phyloP scores from a whole-genome alignment of 345 rosid genomes.

The Gossypium stocksii region DNA sequence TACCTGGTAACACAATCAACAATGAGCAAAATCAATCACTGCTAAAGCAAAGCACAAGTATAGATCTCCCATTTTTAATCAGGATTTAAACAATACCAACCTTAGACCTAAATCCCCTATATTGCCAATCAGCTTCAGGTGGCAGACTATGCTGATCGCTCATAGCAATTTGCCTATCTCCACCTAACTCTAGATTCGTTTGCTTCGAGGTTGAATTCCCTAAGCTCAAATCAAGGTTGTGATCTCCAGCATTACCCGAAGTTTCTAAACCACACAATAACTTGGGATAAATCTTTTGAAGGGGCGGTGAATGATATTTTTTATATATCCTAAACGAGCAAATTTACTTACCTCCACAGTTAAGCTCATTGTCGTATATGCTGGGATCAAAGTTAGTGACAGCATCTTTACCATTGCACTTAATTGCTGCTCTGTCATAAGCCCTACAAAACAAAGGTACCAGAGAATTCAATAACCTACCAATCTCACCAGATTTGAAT shows the following conservation, averaged over 20 bases:
- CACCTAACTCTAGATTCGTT: conserved; percentile 18
- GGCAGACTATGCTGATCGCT: conserved; percentile 23
- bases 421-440: conserved; percentile 89
- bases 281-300: not conserved
- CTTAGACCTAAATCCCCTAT: conserved; percentile 37
- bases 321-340: not conserved
- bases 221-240: conserved; percentile 79
- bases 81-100: conserved; percentile 16
- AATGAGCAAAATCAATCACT: not conserved
- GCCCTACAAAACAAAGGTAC: conserved; percentile 34
- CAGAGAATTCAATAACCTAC: not conserved
- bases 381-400: conserved; percentile 89
- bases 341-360: conserved; percentile 35
- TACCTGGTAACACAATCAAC: conserved; percentile 1
- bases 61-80: not conserved
- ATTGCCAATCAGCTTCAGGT: conserved; percentile 43
- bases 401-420: conserved; percentile 90
- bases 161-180: conserved; percentile 20
- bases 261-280: conserved; percentile 27
- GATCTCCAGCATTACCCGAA: conserved; percentile 43
- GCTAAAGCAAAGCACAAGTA: not conserved
- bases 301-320: not conserved
- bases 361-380: conserved; percentile 64
- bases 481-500: not conserved
- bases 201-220: conserved; percentile 52